phyloP scores from a whole-genome alignment of 2,329 filamentous ascomycete species.

The Trichoderma citrinoviride region DNA sequence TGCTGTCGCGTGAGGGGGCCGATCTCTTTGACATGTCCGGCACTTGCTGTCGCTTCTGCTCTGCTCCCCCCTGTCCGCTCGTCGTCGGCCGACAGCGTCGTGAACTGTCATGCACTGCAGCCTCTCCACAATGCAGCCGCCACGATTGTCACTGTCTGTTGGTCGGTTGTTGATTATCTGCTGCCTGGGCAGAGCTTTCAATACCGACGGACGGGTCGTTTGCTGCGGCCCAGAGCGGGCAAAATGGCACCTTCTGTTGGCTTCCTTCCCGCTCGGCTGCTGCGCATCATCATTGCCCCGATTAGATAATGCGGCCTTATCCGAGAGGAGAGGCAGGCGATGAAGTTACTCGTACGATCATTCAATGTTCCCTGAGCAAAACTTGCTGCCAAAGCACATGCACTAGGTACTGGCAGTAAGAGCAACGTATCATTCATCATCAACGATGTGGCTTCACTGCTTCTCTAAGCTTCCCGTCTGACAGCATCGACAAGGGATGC shows the following conservation, averaged over 20 bases:
- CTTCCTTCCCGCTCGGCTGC: background rate
- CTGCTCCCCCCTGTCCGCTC: background rate
- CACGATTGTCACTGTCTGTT: background rate
- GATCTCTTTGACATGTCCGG: background rate
- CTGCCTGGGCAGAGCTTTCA: background rate
- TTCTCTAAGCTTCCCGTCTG: background rate
- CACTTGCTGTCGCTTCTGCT: background rate
- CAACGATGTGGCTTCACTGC: background rate
- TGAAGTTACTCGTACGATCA: background rate
- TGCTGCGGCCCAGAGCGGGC: background rate
- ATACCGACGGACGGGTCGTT: background rate
- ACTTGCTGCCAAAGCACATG: too few species aligned
- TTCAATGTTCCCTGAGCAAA: too few species aligned
- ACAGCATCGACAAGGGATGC: background rate
- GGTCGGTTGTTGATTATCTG: background rate
- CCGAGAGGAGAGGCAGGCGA: background rate
- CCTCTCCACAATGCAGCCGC: background rate
- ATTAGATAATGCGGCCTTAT: background rate
- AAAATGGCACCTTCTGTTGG: background rate
- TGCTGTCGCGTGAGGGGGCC: background rate
- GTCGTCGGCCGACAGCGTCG: too few species aligned
- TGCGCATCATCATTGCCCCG: background rate
- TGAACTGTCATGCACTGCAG: background rate
- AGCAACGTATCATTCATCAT: background rate
- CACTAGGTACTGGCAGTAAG: too few species aligned